phyloP scores from a whole-genome alignment of 805 yeast species.

The Teunomyces funiuensis region DNA sequence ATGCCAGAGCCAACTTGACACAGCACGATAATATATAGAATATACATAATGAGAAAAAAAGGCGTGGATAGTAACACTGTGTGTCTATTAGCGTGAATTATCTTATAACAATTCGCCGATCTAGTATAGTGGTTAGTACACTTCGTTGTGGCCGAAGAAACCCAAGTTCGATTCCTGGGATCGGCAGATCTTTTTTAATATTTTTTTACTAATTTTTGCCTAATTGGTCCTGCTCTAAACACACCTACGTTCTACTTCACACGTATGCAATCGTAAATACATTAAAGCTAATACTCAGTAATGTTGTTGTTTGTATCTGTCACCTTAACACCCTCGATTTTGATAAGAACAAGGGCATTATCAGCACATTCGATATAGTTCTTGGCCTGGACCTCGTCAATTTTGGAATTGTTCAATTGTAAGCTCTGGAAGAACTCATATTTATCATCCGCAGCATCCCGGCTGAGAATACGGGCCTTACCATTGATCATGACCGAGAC shows the following conservation, averaged over 20 bases:
- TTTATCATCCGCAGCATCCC: slow-evolving; percentile 38
- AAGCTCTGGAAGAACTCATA: slow-evolving; percentile 60
- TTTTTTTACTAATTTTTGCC: slow-evolving; percentile 4
- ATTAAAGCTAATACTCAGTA: slow-evolving; percentile 23
- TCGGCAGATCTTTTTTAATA: slow-evolving; percentile 36
- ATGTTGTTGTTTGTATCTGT: slow-evolving; percentile 75
- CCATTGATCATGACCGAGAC: slow-evolving; percentile 84
- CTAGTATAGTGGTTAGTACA: slow-evolving; percentile 52
- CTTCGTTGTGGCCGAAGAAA: slow-evolving; percentile 50
- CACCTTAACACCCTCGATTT: slow-evolving; percentile 67
- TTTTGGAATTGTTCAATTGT: slow-evolving; percentile 63
- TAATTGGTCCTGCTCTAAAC: too few relatives aligned
- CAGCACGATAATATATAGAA: neutral
- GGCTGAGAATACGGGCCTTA: slow-evolving; percentile 52
- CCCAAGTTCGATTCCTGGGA: slow-evolving; percentile 55
- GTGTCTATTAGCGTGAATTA: too few relatives aligned
- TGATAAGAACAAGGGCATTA: slow-evolving; percentile 64
- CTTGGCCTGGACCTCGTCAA: slow-evolving; percentile 64
- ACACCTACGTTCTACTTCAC: too few relatives aligned
- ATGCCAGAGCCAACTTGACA: slow-evolving; percentile 12
- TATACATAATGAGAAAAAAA: too few relatives aligned
- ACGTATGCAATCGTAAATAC: too few relatives aligned
- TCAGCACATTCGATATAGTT: slow-evolving; percentile 51
- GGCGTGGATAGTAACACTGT: too few relatives aligned
- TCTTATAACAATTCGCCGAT: slow-evolving; percentile 35